Base-by-base conservation (phyloP, 148 eudicot genomes). In the Chenopodium formosanum region DNA sequence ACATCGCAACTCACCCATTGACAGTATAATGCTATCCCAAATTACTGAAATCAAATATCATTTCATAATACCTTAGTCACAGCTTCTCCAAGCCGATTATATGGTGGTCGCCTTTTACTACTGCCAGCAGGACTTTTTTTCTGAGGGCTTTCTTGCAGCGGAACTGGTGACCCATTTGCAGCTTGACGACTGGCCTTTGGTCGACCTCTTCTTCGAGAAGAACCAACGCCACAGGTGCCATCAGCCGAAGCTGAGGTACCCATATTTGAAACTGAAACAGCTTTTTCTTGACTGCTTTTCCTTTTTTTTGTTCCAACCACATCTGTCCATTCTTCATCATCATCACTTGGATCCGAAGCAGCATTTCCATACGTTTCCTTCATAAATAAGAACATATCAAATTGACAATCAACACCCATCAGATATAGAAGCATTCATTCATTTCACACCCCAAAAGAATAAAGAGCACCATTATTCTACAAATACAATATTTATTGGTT, bases 281-380 rank as follows among this genome's bases (percentile, higher is more conserved):
- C 83, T 70, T 80, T 80, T 66, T 78, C 84, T 17, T 77, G 8
- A 66, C 48, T 63, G 80, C 52, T 76, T 80, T 82, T 89, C 83
- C 82, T 83, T 78, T 84, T 87, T 67, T 72, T 88, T 19, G 88
- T 88, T 37, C 83, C 76, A 65, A 70, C 84, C 74, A 44, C 75
- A 87, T 87, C 90, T 31, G 32, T 82, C 92, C 88, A 92, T 75
- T 95, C 97, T 82, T 92, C 98, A 88, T 86, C 86, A 60, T 92
- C 97, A 75, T 92, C 97, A 79, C 97, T 95, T 79, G 99, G 88
- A 86, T 89, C 92, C 50, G 92, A 86, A 77, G 91, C 78, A 66
- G 66, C 86, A 76, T 92, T 82, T 78, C 90, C 97, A 87, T 90
- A 93, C 67, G 94, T 87, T 83, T 94, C 97, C 99, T 95, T 83